Evolutionary conservation across 164 flowering plant genomes (phyloP).

Genomic region (Chloranthus sessilifolius): DNA sequence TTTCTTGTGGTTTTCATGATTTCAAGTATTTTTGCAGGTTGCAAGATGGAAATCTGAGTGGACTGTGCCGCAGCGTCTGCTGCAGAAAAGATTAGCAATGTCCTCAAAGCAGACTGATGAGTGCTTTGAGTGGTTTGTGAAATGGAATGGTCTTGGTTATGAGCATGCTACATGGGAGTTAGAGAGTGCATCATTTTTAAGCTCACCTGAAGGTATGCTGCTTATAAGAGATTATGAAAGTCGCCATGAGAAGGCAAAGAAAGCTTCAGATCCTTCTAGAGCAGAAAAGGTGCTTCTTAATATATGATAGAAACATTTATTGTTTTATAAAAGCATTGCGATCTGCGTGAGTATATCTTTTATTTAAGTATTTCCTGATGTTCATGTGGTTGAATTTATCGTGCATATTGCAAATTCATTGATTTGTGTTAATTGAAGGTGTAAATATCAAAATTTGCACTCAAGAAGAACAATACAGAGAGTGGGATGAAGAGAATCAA

Average conservation of each 20-base stretch:
- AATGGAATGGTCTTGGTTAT: conserved; percentile 78
- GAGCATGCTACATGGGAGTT: conserved; percentile 75
- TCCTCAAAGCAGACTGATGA: conserved; percentile 18
- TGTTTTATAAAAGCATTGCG: too few species aligned
- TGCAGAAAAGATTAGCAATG: conserved; percentile 41
- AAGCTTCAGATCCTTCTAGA: conserved; percentile 16
- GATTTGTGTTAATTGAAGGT: too few species aligned
- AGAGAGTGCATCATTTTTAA: conserved; percentile 44
- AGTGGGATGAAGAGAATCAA: too few species aligned
- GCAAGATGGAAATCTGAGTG: conserved; percentile 49
- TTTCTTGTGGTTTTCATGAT: not conserved
- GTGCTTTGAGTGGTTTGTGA: conserved; percentile 71
- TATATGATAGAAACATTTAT: too few species aligned
- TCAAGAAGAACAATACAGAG: too few species aligned
- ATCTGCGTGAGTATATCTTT: too few species aligned
- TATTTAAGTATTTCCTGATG: too few species aligned
- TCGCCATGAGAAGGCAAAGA: conserved; percentile 36
- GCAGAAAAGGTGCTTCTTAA: conserved; percentile 30
- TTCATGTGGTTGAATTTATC: too few species aligned
- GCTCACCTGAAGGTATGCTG: conserved; percentile 33
- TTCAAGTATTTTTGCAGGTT: conserved; percentile 19
- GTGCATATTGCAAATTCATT: too few species aligned
- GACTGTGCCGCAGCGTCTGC: conserved; percentile 60
- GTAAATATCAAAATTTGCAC: too few species aligned
- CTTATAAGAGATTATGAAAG: conserved; percentile 48